Conservation (phyloP, 176 grass and related monocot species). For the barley (Hordeum vulgare) region MorexV3_pseudomolecules_assembly NC_058524.1:63796036-63796535, state of each 20-base stretch:
- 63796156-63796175: slow-evolving; percentile 45
- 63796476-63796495: neutral
- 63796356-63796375: neutral
- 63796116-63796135: slow-evolving; percentile 18
- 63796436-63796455: slow-evolving; percentile 27
- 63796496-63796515: slow-evolving; percentile 40
- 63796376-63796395: neutral
- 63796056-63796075: slow-evolving; percentile 61
- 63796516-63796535: slow-evolving; percentile 47
- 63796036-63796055: slow-evolving; percentile 45
- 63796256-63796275: slow-evolving; percentile 18
- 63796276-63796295: neutral
- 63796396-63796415: neutral
- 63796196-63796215: slow-evolving; percentile 35
- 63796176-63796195: slow-evolving; percentile 42
- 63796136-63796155: slow-evolving; percentile 44
- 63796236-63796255: slow-evolving; percentile 29
- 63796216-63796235: slow-evolving; percentile 13
- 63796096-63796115: slow-evolving; percentile 45
- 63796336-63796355: slow-evolving; percentile 23
- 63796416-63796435: neutral
- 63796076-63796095: slow-evolving; percentile 30
- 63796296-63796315: slow-evolving; percentile 41
- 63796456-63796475: slow-evolving; percentile 36
- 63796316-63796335: slow-evolving; percentile 49